These are phyloP conservation scores for Cadophora gregata DNA, from an alignment of 2,329 filamentous ascomycete species.

Conservation along the genomic window DNA sequence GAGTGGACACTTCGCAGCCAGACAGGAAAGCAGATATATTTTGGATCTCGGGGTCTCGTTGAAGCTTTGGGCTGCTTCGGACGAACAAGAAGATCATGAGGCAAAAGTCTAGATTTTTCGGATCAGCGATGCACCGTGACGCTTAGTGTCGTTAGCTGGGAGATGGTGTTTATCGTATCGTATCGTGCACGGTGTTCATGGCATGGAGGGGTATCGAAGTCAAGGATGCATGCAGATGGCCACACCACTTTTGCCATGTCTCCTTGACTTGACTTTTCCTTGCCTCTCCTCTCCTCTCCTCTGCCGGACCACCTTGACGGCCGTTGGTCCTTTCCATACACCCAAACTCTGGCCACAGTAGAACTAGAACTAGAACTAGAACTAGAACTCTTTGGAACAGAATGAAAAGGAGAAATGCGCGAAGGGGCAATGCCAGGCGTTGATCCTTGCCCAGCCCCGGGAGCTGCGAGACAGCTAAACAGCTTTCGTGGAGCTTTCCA, in stretches of 20 bases:
- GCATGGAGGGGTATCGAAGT: conserved; percentile 8
- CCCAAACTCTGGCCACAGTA: neutral
- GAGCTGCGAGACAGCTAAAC: conserved; percentile 1
- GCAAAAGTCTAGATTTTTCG: neutral
- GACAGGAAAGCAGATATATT: neutral
- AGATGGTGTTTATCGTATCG: neutral
- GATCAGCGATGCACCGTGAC: conserved; percentile 16
- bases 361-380: too few species aligned
- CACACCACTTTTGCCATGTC: neutral
- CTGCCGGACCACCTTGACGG: conserved; percentile 7
- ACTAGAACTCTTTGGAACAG: neutral
- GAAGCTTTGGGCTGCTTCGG: conserved; percentile 6
- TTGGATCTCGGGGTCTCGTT: neutral
- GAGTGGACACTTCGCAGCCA: neutral
- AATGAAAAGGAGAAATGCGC: neutral
- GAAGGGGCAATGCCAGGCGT: neutral
- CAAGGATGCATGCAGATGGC: neutral
- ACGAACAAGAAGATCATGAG: conserved; percentile 11
- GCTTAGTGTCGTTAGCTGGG: neutral
- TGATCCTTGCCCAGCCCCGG: conserved; percentile 4
- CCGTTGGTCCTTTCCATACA: conserved; percentile 12
- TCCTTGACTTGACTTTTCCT: neutral
- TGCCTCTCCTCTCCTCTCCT: neutral
- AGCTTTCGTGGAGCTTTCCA: conserved; percentile 2
- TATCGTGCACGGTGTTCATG: conserved; percentile 13